phyloP scores from a whole-genome alignment of 768 basidiomycete species.

The Psilocybe cyanescens region DNA sequence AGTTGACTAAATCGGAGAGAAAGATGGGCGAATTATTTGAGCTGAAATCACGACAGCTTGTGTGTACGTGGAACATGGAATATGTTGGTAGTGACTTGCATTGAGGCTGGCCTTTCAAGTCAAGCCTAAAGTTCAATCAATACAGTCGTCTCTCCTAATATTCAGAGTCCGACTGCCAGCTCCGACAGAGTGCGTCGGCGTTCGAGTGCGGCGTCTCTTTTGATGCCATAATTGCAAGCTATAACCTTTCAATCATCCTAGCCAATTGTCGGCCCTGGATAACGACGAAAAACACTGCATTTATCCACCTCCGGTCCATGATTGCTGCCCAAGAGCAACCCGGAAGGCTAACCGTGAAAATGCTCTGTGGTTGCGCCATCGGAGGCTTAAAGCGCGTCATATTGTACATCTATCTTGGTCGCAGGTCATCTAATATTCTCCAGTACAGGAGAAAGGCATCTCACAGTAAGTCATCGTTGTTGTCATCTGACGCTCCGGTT shows the following conservation, averaged over 20 bases:
- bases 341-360: constrained; percentile 24
- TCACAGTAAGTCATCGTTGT: background rate
- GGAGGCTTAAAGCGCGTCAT: constrained; percentile 20
- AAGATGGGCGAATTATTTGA: too few relatives aligned
- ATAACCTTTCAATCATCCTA: background rate
- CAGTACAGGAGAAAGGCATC: background rate
- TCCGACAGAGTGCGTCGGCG: too few relatives aligned
- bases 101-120: too few relatives aligned
- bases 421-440: background rate
- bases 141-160: too few relatives aligned
- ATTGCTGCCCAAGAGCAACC: background rate
- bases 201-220: too few relatives aligned
- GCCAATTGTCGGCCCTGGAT: background rate
- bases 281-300: background rate
- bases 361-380: constrained; percentile 21
- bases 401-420: background rate
- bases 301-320: background rate
- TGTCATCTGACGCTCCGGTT: constrained; percentile 14
- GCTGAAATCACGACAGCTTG: too few relatives aligned
- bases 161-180: too few relatives aligned
- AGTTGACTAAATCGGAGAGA: too few relatives aligned
- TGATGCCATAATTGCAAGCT: too few relatives aligned
- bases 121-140: too few relatives aligned
- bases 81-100: too few relatives aligned
- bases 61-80: too few relatives aligned